phyloP scores from a whole-genome alignment of 345 rosid species.

The Schrenkiella parvula region DNA sequence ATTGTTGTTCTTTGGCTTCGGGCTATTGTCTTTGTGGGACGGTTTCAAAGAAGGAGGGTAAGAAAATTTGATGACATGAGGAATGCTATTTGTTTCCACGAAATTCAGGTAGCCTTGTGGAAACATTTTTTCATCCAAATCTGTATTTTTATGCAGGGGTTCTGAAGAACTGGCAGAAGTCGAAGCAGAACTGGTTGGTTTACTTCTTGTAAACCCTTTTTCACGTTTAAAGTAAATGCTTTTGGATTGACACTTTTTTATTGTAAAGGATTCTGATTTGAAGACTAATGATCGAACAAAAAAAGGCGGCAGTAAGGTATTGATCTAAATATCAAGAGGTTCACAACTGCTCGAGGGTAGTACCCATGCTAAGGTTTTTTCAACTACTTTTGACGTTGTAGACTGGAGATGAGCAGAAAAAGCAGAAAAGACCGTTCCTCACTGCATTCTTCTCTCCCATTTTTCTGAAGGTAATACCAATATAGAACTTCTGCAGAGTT shows the following conservation, averaged over 20 bases:
- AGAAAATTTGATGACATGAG: conserved; percentile 6
- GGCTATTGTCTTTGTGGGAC: conserved; percentile 90
- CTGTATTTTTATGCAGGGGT: conserved; percentile 41
- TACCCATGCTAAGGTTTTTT: neutral
- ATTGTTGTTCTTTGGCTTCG: conserved; percentile 75
- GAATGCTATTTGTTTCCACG: neutral
- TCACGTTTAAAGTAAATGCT: neutral
- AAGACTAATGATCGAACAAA: conserved; percentile 37
- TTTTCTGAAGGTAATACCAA: conserved; percentile 59
- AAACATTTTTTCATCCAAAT: neutral
- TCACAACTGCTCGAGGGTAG: neutral
- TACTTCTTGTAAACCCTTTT: conserved; percentile 2
- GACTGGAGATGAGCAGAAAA: conserved; percentile 68
- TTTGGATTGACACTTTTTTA: conserved; percentile 4
- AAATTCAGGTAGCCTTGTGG: neutral
- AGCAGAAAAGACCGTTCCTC: conserved; percentile 62
- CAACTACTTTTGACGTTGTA: conserved; percentile 26
- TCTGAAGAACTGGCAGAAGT: conserved; percentile 86
- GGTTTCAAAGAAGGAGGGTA: conserved; percentile 72
- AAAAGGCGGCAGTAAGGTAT: conserved; percentile 57
- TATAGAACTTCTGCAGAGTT: neutral
- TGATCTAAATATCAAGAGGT: neutral
- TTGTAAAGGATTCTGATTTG: conserved; percentile 60
- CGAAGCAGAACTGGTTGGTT: conserved; percentile 76
- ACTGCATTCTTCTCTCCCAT: conserved; percentile 82